A percentile compares a stretch with the other conserved stretches of the same genome.
phyloP scores from a whole-genome alignment of 2,329 filamentous ascomycete species.

The Penicillium sp. region DNA sequence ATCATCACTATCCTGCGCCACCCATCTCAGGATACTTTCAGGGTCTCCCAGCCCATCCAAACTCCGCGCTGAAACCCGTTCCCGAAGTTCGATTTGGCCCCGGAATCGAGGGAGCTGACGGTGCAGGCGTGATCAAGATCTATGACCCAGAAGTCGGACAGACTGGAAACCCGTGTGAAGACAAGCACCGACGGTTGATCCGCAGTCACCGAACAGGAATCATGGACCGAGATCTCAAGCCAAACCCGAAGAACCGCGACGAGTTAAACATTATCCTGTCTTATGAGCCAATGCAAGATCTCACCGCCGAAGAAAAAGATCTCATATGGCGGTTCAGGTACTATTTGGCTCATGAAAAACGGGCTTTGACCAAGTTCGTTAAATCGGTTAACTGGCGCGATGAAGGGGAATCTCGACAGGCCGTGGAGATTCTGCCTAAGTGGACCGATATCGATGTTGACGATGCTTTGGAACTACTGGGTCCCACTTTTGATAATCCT shows the following conservation, averaged over 20 bases:
- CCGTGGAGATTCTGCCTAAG: conserved; percentile 83
- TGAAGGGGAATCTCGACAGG: conserved; percentile 80
- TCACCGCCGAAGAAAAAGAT: conserved; percentile 91
- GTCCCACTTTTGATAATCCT: conserved; percentile 86
- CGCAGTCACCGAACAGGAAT: conserved; percentile 92
- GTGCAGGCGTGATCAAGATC: conserved; percentile 70
- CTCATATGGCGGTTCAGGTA: conserved; percentile 97
- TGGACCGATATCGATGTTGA: conserved; percentile 98
- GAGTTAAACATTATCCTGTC: conserved; percentile 89
- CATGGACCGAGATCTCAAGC: conserved; percentile 91
- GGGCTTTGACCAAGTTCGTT: conserved; percentile 92
- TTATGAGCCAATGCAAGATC: conserved; percentile 86
- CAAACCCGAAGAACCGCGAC: conserved; percentile 93
- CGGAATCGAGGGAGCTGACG: conserved; percentile 74
- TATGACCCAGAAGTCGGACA: conserved; percentile 93
- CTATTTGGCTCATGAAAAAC: conserved; percentile 88
- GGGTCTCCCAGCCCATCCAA: conserved; percentile 65
- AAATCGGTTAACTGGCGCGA: conserved; percentile 97
- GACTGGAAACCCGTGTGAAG: conserved; percentile 89
- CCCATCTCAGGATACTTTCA: conserved; percentile 77
- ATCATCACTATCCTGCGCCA: conserved; percentile 87
- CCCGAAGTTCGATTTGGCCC: conserved; percentile 90
- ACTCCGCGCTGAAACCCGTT: conserved; percentile 74
- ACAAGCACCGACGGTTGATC: conserved; percentile 89
- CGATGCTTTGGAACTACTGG: conserved; percentile 90